phyloP scores from a whole-genome alignment of 495 filamentous ascomycete genomes.

The Corynascus novoguineensis region DNA sequence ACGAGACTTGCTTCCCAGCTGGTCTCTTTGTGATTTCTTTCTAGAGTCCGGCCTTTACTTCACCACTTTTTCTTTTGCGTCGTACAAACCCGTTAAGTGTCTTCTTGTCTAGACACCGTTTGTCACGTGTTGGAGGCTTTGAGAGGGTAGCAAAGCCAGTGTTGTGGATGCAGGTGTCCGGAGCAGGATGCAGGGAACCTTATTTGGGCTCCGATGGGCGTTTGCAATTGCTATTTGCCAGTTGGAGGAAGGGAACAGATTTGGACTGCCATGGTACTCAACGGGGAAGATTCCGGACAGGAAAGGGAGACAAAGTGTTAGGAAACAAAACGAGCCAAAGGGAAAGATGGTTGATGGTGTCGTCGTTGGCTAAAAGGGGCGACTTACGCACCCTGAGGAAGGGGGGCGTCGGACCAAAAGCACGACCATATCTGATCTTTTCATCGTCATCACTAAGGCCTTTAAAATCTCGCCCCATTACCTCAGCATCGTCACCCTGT shows the following conservation, averaged over 20 bases:
- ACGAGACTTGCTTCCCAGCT: too few species aligned
- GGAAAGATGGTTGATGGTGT: neutral
- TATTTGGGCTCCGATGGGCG: conserved; percentile 15
- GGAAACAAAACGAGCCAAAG: neutral
- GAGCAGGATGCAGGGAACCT: conserved; percentile 13
- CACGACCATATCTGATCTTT: neutral
- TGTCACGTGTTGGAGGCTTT: conserved; percentile 6
- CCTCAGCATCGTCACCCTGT: neutral
- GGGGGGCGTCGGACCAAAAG: neutral
- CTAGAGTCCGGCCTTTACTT: neutral
- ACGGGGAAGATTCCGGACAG: neutral
- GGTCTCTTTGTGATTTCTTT: too few species aligned
- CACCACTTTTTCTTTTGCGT: neutral
- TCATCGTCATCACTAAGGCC: neutral
- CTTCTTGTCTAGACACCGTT: neutral
- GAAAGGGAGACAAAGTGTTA: neutral
- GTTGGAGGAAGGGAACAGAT: neutral
- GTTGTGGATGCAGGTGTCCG: conserved; percentile 5
- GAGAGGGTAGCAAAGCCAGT: neutral
- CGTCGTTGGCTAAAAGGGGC: neutral
- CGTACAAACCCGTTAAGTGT: neutral
- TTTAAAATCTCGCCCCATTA: neutral
- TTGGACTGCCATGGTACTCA: neutral
- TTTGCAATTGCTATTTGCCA: conserved; percentile 7
- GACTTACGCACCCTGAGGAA: neutral